Percentiles rank a stretch among this genome's conserved stretches.
phyloP scores from a whole-genome alignment of 768 basidiomycete genomes.

The Psilocybe cubensis region DNA sequence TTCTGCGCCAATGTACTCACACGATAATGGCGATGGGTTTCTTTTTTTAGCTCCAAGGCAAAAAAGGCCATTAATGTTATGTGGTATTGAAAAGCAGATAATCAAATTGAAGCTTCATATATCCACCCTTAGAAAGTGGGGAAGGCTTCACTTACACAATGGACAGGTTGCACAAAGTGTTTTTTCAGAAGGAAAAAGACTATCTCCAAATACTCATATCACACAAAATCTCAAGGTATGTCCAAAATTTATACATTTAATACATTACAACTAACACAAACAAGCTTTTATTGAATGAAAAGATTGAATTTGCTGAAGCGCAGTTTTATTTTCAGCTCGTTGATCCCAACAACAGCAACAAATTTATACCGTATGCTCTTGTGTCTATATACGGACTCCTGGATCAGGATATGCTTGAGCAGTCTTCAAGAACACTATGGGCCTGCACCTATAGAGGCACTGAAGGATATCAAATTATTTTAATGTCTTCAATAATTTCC shows the following conservation, averaged over 20 bases:
- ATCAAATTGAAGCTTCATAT: neutral
- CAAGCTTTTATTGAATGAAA: neutral
- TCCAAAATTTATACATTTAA: neutral
- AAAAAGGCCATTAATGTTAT: neutral
- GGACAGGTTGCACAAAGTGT: conserved; percentile 36
- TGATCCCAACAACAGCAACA: neutral
- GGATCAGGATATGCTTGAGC: neutral
- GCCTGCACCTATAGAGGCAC: conserved; percentile 3
- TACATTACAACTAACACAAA: neutral
- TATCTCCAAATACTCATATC: conserved; percentile 11
- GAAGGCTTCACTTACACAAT: conserved; percentile 37
- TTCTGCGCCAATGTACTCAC: neutral
- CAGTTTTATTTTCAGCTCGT: conserved; percentile 19
- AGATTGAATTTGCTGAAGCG: conserved; percentile 15
- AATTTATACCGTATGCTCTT: conserved; percentile 12
- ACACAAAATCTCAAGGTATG: conserved; percentile 26
- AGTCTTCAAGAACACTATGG: conserved; percentile 9
- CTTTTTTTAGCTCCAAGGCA: conserved; percentile 1
- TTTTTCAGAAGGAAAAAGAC: conserved; percentile 31
- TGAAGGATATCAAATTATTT: conserved; percentile 7
- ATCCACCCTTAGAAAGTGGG: conserved; percentile 28
- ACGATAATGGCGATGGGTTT: conserved; percentile 9
- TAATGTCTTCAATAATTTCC: conserved; percentile 16
- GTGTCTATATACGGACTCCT: conserved; percentile 11
- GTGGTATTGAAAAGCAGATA: neutral